Conservation (phyloP, 495 filamentous ascomycete genomes). For the Penicillium paradoxum region DNA sequence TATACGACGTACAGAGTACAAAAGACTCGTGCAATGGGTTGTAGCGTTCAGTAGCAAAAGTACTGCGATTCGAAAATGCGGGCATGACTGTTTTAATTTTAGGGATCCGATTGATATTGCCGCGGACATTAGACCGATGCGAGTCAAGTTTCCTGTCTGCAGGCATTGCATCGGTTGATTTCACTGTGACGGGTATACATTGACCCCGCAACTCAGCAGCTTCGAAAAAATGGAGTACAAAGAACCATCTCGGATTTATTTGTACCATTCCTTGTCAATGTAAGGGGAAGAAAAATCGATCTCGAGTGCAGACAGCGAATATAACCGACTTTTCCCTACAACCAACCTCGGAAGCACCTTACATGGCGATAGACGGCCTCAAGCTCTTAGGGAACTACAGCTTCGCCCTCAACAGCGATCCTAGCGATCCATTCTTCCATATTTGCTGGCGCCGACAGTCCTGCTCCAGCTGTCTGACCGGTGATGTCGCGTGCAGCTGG, state of each 20-base stretch:
- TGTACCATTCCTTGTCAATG: neutral
- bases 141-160: too few relatives aligned
- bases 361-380: conserved; percentile 8
- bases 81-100: neutral
- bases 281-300: neutral
- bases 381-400: conserved; percentile 3
- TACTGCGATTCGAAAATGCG: neutral
- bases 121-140: too few relatives aligned
- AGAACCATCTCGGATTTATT: neutral
- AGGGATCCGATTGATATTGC: neutral
- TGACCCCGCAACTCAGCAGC: conserved; percentile 1
- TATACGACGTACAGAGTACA: too few relatives aligned
- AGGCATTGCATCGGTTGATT: too few relatives aligned
- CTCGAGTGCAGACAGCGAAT: neutral
- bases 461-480: conserved; percentile 37
- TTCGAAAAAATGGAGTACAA: neutral
- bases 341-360: conserved; percentile 7
- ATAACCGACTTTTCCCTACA: neutral
- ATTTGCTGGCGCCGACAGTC: conserved; percentile 45
- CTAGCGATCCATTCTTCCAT: conserved; percentile 32
- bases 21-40: too few relatives aligned
- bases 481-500: conserved; percentile 46
- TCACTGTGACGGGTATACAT: conserved; percentile 4
- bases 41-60: neutral
- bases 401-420: conserved; percentile 4